Percentiles rank a stretch among this genome's conserved stretches.
phyloP scores from a whole-genome alignment of 495 filamentous ascomycete genomes.

The Aspergillus sclerotioniger region DNA sequence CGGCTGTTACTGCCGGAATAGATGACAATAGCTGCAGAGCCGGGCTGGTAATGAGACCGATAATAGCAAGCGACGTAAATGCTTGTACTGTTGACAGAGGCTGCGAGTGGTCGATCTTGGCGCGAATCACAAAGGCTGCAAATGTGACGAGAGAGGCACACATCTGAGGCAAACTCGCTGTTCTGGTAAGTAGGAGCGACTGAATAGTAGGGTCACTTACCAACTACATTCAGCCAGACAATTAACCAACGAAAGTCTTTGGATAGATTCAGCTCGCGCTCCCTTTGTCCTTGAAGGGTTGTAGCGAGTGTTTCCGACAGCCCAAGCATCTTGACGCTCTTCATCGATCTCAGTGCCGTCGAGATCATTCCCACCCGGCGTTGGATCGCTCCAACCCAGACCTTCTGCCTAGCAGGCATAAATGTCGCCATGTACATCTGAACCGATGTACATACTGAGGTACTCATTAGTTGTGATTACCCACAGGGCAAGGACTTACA shows the following conservation, averaged over 20 bases:
- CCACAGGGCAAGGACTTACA: conserved; percentile 28
- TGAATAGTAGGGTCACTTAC: too few species aligned
- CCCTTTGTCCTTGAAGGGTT: conserved; percentile 26
- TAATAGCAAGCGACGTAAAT: conserved; percentile 51
- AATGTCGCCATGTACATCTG: conserved; percentile 19
- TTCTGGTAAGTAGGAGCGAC: too few species aligned
- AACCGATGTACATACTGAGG: conserved; percentile 22
- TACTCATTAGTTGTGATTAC: neutral
- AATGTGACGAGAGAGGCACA: conserved; percentile 39
- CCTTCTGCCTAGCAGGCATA: conserved; percentile 19
- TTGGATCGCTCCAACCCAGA: conserved; percentile 54
- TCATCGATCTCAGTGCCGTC: conserved; percentile 51
- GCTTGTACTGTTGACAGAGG: conserved; percentile 29
- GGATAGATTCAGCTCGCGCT: neutral
- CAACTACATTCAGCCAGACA: conserved; percentile 6
- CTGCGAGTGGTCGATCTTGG: conserved; percentile 12
- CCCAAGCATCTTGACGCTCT: conserved; percentile 59
- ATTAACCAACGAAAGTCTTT: neutral
- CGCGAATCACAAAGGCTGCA: conserved; percentile 25
- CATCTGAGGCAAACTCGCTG: conserved; percentile 34
- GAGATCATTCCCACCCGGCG: conserved; percentile 51
- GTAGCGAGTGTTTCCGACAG: conserved; percentile 38
- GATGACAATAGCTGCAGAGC: conserved; percentile 39
- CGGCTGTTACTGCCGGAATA: conserved; percentile 38
- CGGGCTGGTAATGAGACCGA: conserved; percentile 45